Evolutionary conservation across 768 basidiomycete genomes (phyloP).

Genomic region (Cubamyces lactineus): DNA sequence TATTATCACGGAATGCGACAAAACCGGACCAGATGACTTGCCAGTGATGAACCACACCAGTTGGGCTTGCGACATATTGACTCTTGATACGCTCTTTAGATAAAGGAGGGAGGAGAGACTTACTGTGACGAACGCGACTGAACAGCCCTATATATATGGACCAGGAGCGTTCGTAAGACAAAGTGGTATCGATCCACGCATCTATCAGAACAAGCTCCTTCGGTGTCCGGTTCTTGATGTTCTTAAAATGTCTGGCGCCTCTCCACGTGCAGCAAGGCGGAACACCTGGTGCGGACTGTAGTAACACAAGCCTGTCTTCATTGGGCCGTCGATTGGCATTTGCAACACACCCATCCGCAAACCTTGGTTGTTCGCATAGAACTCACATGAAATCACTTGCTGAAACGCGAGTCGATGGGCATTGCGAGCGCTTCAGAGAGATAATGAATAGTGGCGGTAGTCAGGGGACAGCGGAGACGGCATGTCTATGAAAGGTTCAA

Average conservation of each 20-base stretch:
- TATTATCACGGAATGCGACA: background rate
- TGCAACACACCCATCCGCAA: too few relatives aligned
- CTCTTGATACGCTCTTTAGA: background rate
- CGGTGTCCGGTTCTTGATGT: background rate
- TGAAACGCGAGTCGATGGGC: background rate
- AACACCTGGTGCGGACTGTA: too few relatives aligned
- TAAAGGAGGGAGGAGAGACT: too few relatives aligned
- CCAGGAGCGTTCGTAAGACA: too few relatives aligned
- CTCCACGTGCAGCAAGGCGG: background rate
- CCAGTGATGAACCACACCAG: slow-evolving; percentile 34
- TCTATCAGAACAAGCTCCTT: slow-evolving; percentile 1
- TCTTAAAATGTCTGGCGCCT: background rate
- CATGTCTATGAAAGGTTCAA: slow-evolving; percentile 36
- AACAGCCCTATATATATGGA: too few relatives aligned
- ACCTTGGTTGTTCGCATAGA: too few relatives aligned
- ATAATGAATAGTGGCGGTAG: slow-evolving; percentile 2
- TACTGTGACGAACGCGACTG: too few relatives aligned
- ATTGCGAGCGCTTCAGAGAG: background rate
- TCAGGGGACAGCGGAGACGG: background rate
- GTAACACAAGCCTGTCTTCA: too few relatives aligned
- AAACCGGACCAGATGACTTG: background rate
- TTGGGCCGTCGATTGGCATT: too few relatives aligned
- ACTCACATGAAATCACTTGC: too few relatives aligned
- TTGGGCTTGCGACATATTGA: background rate
- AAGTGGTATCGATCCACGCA: background rate